A percentile compares a stretch with the other conserved stretches of the same genome.
Conservation (phyloP, 805 yeast genomes). For the Dipodascopsis uninucleata region DNA sequence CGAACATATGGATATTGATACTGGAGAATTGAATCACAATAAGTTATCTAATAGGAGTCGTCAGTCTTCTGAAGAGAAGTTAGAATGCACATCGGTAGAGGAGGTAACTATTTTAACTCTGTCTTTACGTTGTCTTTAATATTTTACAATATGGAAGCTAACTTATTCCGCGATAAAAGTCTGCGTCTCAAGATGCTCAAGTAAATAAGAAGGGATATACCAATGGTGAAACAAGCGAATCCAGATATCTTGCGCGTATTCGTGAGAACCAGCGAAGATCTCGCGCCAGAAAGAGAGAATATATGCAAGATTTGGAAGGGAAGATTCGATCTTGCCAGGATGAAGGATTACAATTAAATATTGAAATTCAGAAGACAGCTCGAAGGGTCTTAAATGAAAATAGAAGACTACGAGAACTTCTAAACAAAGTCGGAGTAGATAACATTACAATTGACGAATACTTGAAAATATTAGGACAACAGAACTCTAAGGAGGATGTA, state of each 20-base stretch:
- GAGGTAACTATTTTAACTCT: too few relatives aligned
- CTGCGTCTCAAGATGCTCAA: too few relatives aligned
- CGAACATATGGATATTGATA: too few relatives aligned
- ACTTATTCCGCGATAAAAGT: too few relatives aligned
- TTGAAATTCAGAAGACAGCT: constrained; percentile 24
- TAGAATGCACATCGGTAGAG: too few relatives aligned
- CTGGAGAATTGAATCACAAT: too few relatives aligned
- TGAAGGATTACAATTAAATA: constrained; percentile 22
- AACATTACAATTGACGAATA: constrained; percentile 18
- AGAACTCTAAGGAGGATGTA: constrained; percentile 2
- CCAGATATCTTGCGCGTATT: constrained; percentile 21
- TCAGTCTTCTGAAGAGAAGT: too few relatives aligned
- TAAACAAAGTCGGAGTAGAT: constrained; percentile 11
- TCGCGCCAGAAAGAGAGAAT: constrained; percentile 25
- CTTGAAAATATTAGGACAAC: constrained; percentile 5
- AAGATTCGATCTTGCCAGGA: constrained; percentile 20
- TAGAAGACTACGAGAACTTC: constrained; percentile 15
- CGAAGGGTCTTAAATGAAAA: constrained; percentile 25
- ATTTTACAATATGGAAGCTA: too few relatives aligned
- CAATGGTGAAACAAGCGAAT: too few relatives aligned
- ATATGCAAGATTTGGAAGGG: constrained; percentile 19
- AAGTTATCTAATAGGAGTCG: too few relatives aligned
- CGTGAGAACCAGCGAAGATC: constrained; percentile 25
- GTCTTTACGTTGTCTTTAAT: too few relatives aligned
- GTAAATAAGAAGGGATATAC: too few relatives aligned